Percentiles rank a stretch among this genome's conserved stretches.
Evolutionary conservation across 106 monocot species (phyloP).

Genomic region (Dendrobium officinale): DNA sequence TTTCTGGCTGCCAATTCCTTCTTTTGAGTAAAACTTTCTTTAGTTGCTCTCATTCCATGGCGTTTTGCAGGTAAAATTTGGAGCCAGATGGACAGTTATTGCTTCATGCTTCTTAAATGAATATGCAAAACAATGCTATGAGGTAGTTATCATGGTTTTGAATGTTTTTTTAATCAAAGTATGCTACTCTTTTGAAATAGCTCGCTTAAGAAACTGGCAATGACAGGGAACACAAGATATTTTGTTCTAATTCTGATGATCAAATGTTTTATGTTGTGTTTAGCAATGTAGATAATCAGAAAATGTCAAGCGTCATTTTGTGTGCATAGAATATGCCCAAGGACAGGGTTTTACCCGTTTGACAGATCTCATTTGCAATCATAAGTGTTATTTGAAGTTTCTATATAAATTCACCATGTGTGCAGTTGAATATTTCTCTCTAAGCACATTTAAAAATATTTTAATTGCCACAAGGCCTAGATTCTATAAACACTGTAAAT

Average conservation of each 20-base stretch:
- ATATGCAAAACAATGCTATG: slow-evolving; percentile 51
- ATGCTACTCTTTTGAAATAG: background rate
- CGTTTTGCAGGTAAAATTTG: slow-evolving; percentile 66
- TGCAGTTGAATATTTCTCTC: background rate
- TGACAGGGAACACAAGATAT: background rate
- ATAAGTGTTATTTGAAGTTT: background rate
- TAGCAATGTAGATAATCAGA: too few species aligned
- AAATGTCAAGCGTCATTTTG: background rate
- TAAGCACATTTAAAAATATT: too few species aligned
- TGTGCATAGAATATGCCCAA: background rate
- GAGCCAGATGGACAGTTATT: slow-evolving; percentile 64
- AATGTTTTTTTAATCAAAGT: background rate
- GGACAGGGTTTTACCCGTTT: background rate
- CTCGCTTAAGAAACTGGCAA: background rate
- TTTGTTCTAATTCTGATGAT: background rate
- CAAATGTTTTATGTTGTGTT: too few species aligned
- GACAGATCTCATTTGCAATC: too few species aligned
- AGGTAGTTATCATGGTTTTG: slow-evolving; percentile 38
- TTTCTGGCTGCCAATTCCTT: slow-evolving; percentile 11
- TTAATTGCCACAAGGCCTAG: too few species aligned
- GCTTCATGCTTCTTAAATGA: slow-evolving; percentile 71
- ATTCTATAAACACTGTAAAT: too few species aligned
- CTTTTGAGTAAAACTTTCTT: background rate
- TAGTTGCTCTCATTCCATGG: background rate
- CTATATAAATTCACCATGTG: background rate